Conservation (phyloP, 805 yeast genomes). For the Sungouiozyma ichnusensis region DNA sequence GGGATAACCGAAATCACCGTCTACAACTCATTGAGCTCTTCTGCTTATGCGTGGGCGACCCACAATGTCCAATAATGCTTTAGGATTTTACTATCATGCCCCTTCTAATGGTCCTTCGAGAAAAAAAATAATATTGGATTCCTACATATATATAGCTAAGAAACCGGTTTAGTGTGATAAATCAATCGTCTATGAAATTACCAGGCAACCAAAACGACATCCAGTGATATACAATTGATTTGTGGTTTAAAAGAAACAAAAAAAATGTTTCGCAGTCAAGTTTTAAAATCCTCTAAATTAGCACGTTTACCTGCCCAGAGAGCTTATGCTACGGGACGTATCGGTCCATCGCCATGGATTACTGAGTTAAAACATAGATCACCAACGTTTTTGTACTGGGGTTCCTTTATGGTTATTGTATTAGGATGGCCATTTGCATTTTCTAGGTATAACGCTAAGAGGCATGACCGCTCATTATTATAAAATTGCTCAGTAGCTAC, state of each 20-base stretch:
- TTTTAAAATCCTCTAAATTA: neutral
- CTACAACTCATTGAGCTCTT: neutral
- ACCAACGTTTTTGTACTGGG: slow-evolving; percentile 15
- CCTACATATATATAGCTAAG: no score
- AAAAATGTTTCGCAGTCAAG: neutral
- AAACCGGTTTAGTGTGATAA: no score
- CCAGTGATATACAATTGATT: neutral
- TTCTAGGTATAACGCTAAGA: slow-evolving; percentile 1
- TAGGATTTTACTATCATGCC: neutral
- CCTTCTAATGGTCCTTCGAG: no score
- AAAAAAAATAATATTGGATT: no score
- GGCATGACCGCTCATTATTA: neutral
- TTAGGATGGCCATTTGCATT: slow-evolving; percentile 25
- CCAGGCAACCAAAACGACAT: no score
- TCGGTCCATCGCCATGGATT: slow-evolving; percentile 15
- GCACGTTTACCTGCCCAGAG: neutral
- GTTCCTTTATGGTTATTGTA: slow-evolving; percentile 9
- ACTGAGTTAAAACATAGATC: slow-evolving; percentile 18
- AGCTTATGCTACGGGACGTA: neutral
- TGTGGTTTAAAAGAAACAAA: no score
- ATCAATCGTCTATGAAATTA: no score
- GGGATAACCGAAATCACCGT: neutral
- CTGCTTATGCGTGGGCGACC: neutral
- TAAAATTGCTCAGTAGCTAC: neutral
- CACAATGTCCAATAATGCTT: neutral